These are phyloP conservation scores for Aspergillus taichungensis DNA, from an alignment of 495 filamentous ascomycete species.

Conservation along the genomic window DNA sequence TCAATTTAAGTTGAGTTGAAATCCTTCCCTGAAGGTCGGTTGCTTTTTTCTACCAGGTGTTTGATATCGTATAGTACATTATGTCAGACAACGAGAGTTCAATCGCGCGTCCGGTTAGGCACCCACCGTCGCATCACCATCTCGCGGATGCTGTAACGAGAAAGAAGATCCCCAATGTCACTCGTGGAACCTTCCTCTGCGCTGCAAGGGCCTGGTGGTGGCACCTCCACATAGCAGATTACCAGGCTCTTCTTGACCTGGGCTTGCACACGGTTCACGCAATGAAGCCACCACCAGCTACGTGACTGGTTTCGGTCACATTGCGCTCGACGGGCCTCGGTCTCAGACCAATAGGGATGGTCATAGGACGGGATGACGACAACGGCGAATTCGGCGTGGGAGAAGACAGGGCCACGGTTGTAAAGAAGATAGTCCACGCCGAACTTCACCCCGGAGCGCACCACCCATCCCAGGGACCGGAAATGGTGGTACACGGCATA, in stretches of 20 bases:
- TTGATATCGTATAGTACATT: no score
- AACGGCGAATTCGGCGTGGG: slow-evolving; percentile 87
- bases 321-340: slow-evolving; percentile 35
- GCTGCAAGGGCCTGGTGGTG: slow-evolving; percentile 47
- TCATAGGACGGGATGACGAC: slow-evolving; percentile 76
- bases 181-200: slow-evolving; percentile 8
- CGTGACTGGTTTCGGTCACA: slow-evolving; percentile 40
- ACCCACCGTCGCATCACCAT: slow-evolving; percentile 75
- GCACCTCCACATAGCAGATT: slow-evolving; percentile 83
- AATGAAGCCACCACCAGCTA: slow-evolving; percentile 90
- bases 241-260: slow-evolving; percentile 85
- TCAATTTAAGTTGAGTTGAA: no score
- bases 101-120: slow-evolving; percentile 69
- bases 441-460: slow-evolving; percentile 89
- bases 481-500: slow-evolving; percentile 96
- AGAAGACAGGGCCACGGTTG: slow-evolving; percentile 86
- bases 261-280: slow-evolving; percentile 80
- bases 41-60: no score
- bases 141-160: slow-evolving; percentile 72
- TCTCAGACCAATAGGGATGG: slow-evolving; percentile 61
- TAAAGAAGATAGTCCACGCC: slow-evolving; percentile 90
- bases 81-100: slow-evolving; percentile 1
- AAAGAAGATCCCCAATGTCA: slow-evolving; percentile 54
- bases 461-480: slow-evolving; percentile 93
- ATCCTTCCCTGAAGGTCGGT: no score